Base-by-base conservation (phyloP, 352 stramenopile species). In the Phytophthora palmivora region DNA sequence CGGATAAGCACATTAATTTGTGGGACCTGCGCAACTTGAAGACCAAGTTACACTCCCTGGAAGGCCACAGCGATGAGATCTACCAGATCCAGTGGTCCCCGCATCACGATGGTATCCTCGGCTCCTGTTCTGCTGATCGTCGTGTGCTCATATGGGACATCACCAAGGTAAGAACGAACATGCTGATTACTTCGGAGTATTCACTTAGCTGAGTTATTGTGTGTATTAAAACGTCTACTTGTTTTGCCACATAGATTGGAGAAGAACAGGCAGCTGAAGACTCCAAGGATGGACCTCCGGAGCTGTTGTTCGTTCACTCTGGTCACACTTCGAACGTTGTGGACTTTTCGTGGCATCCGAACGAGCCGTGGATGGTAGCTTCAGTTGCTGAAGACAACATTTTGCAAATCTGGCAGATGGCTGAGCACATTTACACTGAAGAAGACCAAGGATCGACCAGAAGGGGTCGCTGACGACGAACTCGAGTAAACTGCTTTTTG, bases 311-410 rank as follows among this genome's bases (percentile, higher is more conserved):
- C 78, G 89, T 99, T 52, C 98, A 99, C 77, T 97, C 97, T 28
- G 98, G 98, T 8, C 97, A 99, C 82, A 99, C 97, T 4, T 79
- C 82, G 47, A 99, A 98, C 70, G 95, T 99, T 37, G 97, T 88
- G 53, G 97, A 99, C 76, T 98, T 99, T 58, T 94, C 79, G 43
- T 99, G 95, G 95, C 98, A 98, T 79, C 63, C 76, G 21, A 96
- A 98, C 61, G 87, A 99, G 58, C 86, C 94, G 36, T 99, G 97
- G 96, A 88, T 97, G 39, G 76, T 99, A 19, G 93, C 97, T 4
- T 98, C 88, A 41, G 97, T 99, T 12, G 95, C 95, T 15, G 97
- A 99, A 70, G 98, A 99, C 79, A 99, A 99, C 75, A 91, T 99
- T 26, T 75, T 99, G 19, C 97, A 99, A 72, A 91, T 99, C 53